phyloP scores from a whole-genome alignment of 202 grass and related monocot genomes.

The Bolboschoenoplectus hybrid region DNA sequence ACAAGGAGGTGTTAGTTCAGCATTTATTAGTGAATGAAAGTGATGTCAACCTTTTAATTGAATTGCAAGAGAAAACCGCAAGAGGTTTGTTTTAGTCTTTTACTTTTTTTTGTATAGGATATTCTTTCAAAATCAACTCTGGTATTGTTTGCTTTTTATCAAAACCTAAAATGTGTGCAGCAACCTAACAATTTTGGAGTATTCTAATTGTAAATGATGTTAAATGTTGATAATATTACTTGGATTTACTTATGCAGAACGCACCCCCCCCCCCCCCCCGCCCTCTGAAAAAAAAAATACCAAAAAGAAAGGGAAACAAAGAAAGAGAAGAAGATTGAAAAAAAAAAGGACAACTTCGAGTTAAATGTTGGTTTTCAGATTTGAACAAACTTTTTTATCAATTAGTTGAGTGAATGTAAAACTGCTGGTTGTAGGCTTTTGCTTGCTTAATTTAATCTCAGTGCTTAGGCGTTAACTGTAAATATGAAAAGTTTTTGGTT shows the following conservation, averaged over 20 bases:
- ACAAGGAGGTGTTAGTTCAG: conserved; percentile 86
- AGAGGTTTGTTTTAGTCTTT: conserved; percentile 51
- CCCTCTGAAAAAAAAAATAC: background rate
- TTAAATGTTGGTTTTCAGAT: conserved; percentile 4
- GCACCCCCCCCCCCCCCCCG: background rate
- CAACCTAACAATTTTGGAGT: background rate
- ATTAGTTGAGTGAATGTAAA: background rate
- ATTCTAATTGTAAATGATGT: background rate
- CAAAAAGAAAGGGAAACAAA: background rate
- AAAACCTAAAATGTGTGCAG: background rate
- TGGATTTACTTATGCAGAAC: background rate
- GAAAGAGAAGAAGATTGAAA: background rate
- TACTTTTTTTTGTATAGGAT: background rate
- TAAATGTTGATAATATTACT: background rate
- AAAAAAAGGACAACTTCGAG: background rate
- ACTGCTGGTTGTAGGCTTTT: background rate
- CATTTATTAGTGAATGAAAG: conserved; percentile 87
- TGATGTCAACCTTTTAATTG: conserved; percentile 77
- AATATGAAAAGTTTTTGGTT: background rate
- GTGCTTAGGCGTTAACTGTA: background rate
- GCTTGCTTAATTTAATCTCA: background rate
- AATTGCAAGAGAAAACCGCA: conserved; percentile 74
- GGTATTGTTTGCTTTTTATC: conserved; percentile 14
- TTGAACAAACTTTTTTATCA: background rate
- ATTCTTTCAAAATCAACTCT: background rate